Evolutionary conservation across 2,329 filamentous ascomycete genomes (phyloP).

Genomic region (Fusarium armeniacum): DNA sequence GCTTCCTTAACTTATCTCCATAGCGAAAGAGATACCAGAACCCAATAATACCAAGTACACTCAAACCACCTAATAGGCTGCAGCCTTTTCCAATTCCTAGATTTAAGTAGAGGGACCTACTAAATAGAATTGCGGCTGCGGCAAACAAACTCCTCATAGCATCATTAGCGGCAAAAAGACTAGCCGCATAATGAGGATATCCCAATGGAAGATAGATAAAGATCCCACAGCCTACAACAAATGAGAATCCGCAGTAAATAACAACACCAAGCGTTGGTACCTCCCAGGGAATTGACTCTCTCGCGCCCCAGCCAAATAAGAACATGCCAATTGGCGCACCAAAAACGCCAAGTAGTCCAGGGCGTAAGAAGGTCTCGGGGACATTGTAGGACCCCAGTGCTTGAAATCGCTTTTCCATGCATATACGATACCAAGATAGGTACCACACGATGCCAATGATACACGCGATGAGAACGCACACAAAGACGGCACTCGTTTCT

Average conservation of each 20-base stretch:
- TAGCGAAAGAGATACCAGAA: slow-evolving; percentile 71
- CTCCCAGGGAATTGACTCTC: slow-evolving; percentile 65
- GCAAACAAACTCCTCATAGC: slow-evolving; percentile 9
- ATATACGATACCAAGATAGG: slow-evolving; percentile 65
- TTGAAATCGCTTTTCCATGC: slow-evolving; percentile 56
- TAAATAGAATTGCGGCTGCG: slow-evolving; percentile 2
- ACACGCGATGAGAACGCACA: slow-evolving; percentile 70
- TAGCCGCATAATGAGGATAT: slow-evolving; percentile 14
- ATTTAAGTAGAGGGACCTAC: not conserved
- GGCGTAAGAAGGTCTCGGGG: slow-evolving; percentile 66
- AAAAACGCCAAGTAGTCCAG: slow-evolving; percentile 66
- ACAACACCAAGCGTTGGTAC: slow-evolving; percentile 68
- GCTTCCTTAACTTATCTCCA: slow-evolving; percentile 65
- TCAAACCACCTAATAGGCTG: slow-evolving; percentile 63
- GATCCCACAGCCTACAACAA: not conserved
- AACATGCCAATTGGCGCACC: slow-evolving; percentile 70
- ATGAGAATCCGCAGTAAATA: slow-evolving; percentile 59
- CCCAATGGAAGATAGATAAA: not conserved
- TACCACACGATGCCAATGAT: slow-evolving; percentile 53
- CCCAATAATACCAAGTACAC: slow-evolving; percentile 66
- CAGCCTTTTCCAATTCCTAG: slow-evolving; percentile 3
- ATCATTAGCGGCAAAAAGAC: slow-evolving; percentile 9
- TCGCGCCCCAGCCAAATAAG: slow-evolving; percentile 70
- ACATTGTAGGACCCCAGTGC: slow-evolving; percentile 56
- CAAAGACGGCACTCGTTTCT: slow-evolving; percentile 70